Conservation (phyloP, 1,284 basidiomycete species). For the Naganishia sp. region DNA sequence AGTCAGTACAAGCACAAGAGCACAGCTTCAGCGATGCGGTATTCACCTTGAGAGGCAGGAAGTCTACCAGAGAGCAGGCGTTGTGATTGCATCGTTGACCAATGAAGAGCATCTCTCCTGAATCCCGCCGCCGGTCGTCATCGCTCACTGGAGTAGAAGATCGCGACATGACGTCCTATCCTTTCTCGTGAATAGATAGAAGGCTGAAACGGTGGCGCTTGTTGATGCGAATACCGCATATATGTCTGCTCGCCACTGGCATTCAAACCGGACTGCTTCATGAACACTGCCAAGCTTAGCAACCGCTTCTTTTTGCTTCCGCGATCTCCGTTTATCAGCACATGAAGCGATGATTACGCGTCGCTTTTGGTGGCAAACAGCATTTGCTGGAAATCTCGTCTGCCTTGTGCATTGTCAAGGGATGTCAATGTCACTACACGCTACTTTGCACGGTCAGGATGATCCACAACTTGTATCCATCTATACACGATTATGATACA, state of each 20-base stretch:
- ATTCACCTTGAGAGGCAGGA: constrained; percentile 52
- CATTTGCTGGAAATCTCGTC: constrained; percentile 13
- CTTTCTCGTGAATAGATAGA: not conserved
- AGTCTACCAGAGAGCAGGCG: constrained; percentile 52
- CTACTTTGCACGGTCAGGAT: not conserved
- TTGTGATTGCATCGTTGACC: constrained; percentile 50
- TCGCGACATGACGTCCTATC: constrained; percentile 1
- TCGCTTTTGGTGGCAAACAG: constrained; percentile 8
- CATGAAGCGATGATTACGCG: not conserved
- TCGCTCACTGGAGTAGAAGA: constrained; percentile 18
- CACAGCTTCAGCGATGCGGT: too few species aligned
- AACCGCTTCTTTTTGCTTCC: constrained; percentile 10
- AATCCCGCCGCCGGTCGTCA: constrained; percentile 23
- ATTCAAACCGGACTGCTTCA: not conserved
- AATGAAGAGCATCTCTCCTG: constrained; percentile 51
- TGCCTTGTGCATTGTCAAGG: not conserved
- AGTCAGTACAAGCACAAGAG: not conserved
- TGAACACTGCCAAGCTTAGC: not conserved
- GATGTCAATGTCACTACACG: not conserved
- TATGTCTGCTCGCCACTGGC: not conserved
- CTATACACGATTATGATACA: constrained; percentile 29
- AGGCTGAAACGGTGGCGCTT: not conserved
- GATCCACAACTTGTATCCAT: not conserved
- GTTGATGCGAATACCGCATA: not conserved
- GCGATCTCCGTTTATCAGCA: constrained; percentile 6